Evolutionary conservation across 2,329 filamentous ascomycete species (phyloP).

Genomic region (Fusarium annulatum): DNA sequence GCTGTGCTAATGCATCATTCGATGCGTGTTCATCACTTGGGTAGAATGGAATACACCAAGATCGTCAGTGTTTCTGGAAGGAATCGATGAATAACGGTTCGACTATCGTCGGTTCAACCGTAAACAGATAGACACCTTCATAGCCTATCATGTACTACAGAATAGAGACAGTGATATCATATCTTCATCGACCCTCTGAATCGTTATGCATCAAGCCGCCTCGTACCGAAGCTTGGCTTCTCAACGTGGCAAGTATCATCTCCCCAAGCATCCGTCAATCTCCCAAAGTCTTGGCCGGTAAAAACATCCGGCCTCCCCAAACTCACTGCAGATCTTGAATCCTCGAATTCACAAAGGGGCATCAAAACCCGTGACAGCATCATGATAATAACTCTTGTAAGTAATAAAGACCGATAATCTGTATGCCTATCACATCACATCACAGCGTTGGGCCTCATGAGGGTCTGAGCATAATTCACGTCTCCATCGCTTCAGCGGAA

Average conservation of each 20-base stretch:
- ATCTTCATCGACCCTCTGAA: conserved; percentile 3
- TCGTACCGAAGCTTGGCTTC: conserved; percentile 7
- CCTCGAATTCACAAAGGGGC: neutral
- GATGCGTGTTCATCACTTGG: neutral
- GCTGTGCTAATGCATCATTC: conserved; percentile 5
- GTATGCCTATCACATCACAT: conserved; percentile 7
- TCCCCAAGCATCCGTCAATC: conserved; percentile 21
- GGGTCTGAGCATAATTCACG: conserved; percentile 1
- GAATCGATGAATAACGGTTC: neutral
- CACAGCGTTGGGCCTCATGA: conserved; percentile 15
- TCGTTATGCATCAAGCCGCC: conserved; percentile 15
- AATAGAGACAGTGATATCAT: neutral
- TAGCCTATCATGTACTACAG: neutral
- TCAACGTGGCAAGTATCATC: conserved; percentile 37
- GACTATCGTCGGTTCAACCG: neutral
- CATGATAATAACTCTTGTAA: neutral
- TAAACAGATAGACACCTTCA: neutral
- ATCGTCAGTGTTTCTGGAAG: conserved; percentile 6
- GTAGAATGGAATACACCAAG: neutral
- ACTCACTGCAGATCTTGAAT: neutral
- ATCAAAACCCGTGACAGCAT: neutral
- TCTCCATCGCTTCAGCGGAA: conserved; percentile 19
- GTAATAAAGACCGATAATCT: neutral
- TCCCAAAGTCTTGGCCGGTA: conserved; percentile 12
- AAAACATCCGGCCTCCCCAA: conserved; percentile 9